Conservation (phyloP, 306 rosid genomes). For the Rubus idaeus region DNA sequence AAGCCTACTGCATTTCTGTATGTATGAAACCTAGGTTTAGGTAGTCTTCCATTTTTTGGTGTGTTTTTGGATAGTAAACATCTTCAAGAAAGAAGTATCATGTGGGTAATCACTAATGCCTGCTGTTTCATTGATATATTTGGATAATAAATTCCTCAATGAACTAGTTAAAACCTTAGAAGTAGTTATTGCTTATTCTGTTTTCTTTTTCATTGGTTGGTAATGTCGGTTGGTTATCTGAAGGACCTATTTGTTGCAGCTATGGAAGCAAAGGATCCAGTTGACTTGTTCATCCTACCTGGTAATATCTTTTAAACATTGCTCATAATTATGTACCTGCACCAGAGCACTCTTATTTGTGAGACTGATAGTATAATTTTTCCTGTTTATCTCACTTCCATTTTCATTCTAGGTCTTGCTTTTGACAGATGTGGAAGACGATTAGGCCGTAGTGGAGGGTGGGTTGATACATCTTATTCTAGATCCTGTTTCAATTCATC, state of each 20-base stretch:
- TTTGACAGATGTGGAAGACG: constrained; percentile 92
- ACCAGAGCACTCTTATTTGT: background rate
- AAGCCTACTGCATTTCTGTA: constrained; percentile 1
- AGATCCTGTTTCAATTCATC: constrained; percentile 8
- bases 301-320: constrained; percentile 47
- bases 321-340: background rate
- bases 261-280: constrained; percentile 81
- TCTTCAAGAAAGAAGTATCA: background rate
- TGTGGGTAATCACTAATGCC: background rate
- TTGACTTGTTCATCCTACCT: constrained; percentile 85
- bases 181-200: background rate
- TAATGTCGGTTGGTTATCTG: constrained; percentile 5
- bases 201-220: background rate
- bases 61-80: background rate
- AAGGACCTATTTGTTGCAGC: constrained; percentile 61
- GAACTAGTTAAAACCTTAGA: background rate
- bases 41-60: background rate
- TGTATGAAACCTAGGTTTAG: background rate
- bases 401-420: constrained; percentile 65
- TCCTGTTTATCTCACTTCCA: background rate
- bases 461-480: constrained; percentile 22
- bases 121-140: background rate
- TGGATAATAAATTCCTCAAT: background rate
- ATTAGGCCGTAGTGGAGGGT: constrained; percentile 98
- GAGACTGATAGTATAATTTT: background rate